Conservation (phyloP, 768 basidiomycete genomes). For the Suillus subalutaceus region DNA sequence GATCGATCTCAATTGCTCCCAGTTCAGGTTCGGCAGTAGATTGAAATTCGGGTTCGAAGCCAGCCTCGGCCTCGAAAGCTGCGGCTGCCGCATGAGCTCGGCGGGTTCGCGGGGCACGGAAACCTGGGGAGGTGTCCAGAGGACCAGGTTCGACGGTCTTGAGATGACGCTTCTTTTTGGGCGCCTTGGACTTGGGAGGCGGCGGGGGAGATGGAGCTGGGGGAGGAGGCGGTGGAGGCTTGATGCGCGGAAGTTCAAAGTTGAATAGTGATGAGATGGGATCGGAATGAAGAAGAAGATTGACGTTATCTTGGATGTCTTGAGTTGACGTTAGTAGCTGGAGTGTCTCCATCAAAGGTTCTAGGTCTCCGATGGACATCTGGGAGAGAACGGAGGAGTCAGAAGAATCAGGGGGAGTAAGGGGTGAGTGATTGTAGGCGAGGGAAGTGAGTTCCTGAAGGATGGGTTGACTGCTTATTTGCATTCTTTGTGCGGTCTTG, state of each 20-base stretch:
- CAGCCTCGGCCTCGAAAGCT: conserved; percentile 46
- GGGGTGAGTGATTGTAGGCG: conserved; percentile 18
- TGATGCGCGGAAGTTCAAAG: conserved; percentile 65
- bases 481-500: conserved; percentile 69
- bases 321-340: conserved; percentile 58
- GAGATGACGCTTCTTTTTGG: conserved; percentile 40
- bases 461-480: conserved; percentile 42
- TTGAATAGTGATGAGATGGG: conserved; percentile 70
- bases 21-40: conserved; percentile 16
- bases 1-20: conserved; percentile 19
- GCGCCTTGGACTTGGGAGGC: conserved; percentile 41
- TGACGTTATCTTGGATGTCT: conserved; percentile 52
- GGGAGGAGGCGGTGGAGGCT: conserved; percentile 62
- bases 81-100: conserved; percentile 43
- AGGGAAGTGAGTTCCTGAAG: conserved; percentile 30
- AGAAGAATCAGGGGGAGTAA: conserved; percentile 5
- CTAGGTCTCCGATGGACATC: conserved; percentile 66
- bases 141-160: conserved; percentile 22
- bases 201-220: conserved; percentile 21
- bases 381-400: conserved; percentile 7
- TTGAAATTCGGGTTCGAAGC: conserved; percentile 13
- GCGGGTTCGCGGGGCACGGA: conserved; percentile 54
- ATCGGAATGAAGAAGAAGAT: conserved; percentile 55
- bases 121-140: conserved; percentile 46
- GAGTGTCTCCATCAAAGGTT: conserved; percentile 63